A percentile compares a stretch with the other conserved stretches of the same genome.
phyloP scores from a whole-genome alignment of 768 basidiomycete genomes.

The Lactifluus hygrophoroides region DNA sequence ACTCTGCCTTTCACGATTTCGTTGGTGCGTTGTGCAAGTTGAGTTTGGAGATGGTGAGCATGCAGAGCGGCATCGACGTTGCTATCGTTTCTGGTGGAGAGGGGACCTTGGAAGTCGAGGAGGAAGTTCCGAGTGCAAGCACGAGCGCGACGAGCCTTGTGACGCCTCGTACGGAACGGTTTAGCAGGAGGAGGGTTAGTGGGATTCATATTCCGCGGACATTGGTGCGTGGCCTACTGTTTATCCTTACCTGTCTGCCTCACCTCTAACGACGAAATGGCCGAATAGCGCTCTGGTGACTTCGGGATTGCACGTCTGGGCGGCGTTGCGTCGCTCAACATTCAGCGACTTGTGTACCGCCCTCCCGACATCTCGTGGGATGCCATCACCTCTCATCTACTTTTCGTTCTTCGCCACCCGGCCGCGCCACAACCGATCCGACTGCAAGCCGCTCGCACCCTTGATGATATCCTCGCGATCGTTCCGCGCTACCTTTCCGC shows the following conservation, averaged over 20 bases:
- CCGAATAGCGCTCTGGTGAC: constrained; percentile 68
- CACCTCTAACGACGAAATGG: background rate
- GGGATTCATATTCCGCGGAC: constrained; percentile 81
- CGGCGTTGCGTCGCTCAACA: constrained; percentile 70
- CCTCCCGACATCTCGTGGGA: constrained; percentile 81
- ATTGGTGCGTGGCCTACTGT: constrained; percentile 40
- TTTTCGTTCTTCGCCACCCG: constrained; percentile 63
- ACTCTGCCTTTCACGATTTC: constrained; percentile 74
- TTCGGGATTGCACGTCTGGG: constrained; percentile 90
- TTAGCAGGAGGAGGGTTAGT: constrained; percentile 57
- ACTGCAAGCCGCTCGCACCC: constrained; percentile 77
- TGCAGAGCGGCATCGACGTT: constrained; percentile 46
- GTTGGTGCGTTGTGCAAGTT: constrained; percentile 70
- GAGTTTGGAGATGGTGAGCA: constrained; percentile 88
- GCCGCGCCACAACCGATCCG: constrained; percentile 71
- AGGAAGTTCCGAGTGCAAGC: constrained; percentile 31
- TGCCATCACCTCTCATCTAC: constrained; percentile 67
- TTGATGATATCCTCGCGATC: constrained; percentile 75
- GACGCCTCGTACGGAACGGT: constrained; percentile 38
- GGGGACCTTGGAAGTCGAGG: constrained; percentile 21
- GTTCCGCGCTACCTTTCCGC: constrained; percentile 64
- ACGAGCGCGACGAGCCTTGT: constrained; percentile 32
- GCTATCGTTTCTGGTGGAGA: background rate
- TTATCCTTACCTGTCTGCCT: background rate
- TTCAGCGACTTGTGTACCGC: constrained; percentile 80